Percentiles rank a stretch among this genome's conserved stretches.
phyloP scores from a whole-genome alignment of 768 basidiomycete species.

The Naganishia friedmannii region DNA sequence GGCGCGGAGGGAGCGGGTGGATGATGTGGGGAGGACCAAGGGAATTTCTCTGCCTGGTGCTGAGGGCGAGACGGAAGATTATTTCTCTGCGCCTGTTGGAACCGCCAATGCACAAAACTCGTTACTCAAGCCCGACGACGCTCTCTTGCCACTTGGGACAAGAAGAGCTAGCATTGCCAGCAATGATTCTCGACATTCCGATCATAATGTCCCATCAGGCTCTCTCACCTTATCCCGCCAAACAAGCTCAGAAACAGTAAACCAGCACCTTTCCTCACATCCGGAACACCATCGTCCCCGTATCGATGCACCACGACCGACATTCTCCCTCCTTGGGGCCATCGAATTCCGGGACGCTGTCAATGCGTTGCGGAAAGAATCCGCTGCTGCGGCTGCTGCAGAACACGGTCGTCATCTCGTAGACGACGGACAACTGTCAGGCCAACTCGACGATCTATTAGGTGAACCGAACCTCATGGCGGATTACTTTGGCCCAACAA shows the following conservation, averaged over 20 bases:
- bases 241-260: slow-evolving; percentile 4
- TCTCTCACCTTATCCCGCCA: not conserved
- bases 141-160: not conserved
- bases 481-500: slow-evolving; percentile 45
- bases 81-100: not conserved
- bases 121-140: slow-evolving; percentile 9
- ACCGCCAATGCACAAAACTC: not conserved
- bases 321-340: slow-evolving; percentile 78
- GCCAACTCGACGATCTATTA: slow-evolving; percentile 29
- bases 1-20: not conserved
- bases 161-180: slow-evolving; percentile 2
- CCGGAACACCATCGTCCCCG: slow-evolving; percentile 14
- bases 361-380: slow-evolving; percentile 69
- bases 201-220: not conserved
- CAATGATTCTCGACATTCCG: slow-evolving; percentile 7
- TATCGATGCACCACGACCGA: slow-evolving; percentile 44
- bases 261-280: not conserved
- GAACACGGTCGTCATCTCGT: slow-evolving; percentile 6
- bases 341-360: slow-evolving; percentile 94
- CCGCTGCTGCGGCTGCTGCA: slow-evolving; percentile 40
- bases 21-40: not conserved
- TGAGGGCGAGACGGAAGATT: slow-evolving; percentile 1
- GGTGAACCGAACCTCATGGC: slow-evolving; percentile 25
- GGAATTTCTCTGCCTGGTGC: not conserved
- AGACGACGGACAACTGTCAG: slow-evolving; percentile 19